Evolutionary conservation across 345 rosid species (phyloP), one percentile per base, ranked within the genome.

Genomic region (Brassica incana): DNA sequence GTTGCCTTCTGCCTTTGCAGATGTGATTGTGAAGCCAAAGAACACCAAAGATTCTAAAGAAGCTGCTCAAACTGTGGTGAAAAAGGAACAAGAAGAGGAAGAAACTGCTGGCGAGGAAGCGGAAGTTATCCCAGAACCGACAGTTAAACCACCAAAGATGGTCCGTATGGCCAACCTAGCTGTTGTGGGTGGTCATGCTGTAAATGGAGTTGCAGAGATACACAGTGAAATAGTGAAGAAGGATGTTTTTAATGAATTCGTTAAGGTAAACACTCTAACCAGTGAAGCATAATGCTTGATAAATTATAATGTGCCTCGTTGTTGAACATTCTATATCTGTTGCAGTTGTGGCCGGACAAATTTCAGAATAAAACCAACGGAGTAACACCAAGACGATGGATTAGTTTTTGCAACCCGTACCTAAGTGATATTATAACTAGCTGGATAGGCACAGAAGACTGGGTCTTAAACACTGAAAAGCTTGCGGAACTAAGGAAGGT

Each of bases 361-460:
- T 91, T 91, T 78, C 92, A 89, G 83, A 91, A 91, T 71, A 91
- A 91, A 80, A 91, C 96, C 75, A 91, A 91, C 65, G 96, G 96
- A 60, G 96, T 91, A 68, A 91, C 93, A n/a, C 93, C 96, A 67
- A 85, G 96, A 77, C 84, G 96, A 80, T 91, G 96, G 96, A 88
- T 91, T 33, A 79, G 81, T 10, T 91, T 91, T 83, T 91, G 96
- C 80, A 91, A 91, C 83, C 89, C 91, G 0, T 83, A 84, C 54
- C 84, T 89, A 80, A 91, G 93, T 87, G 82, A 85, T 72, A 86
- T 89, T 61, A 88, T 91, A 62, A 91, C 91, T 9, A 72, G 82
- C 32, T 87, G 96, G 96, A 83, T 78, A 16, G 93, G 92, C 62
- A 83, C 90, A 18, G 90, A 91, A 76, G 93, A 91, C 40, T 91